Evolutionary conservation across 1,139 yeast genomes (phyloP).

Genomic region (Blastobotrys proliferans): DNA sequence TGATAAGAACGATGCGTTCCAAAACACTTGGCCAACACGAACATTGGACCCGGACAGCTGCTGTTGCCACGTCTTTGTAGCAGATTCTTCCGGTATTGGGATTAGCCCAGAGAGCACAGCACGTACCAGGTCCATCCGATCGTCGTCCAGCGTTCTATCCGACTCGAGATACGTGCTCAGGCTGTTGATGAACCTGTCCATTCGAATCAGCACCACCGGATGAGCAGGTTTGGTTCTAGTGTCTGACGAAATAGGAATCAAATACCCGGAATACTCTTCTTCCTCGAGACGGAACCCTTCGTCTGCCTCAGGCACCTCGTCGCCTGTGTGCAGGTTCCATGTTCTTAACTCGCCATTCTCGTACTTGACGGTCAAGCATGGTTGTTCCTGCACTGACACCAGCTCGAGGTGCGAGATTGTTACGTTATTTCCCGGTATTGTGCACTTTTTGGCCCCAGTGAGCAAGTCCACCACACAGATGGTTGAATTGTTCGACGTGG

Average conservation of each 20-base stretch:
- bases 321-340: slow-evolving; percentile 21
- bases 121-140: slow-evolving; percentile 3
- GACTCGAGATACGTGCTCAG: slow-evolving; percentile 6
- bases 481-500: slow-evolving; percentile 21
- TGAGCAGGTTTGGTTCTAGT: slow-evolving; percentile 6
- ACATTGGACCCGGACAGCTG: no score
- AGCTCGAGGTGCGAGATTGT: slow-evolving; percentile 15
- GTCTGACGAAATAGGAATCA: slow-evolving; percentile 7
- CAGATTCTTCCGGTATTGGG: slow-evolving; percentile 1
- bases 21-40: slow-evolving; percentile 9
- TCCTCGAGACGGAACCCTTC: not conserved
- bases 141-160: slow-evolving; percentile 6
- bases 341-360: slow-evolving; percentile 18
- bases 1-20: slow-evolving; percentile 7
- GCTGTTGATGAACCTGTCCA: slow-evolving; percentile 6
- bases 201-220: slow-evolving; percentile 7
- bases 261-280: not conserved
- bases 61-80: slow-evolving; percentile 10
- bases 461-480: slow-evolving; percentile 21
- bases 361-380: slow-evolving; percentile 14
- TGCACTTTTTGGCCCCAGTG: slow-evolving; percentile 12
- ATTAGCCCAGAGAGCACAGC: slow-evolving; percentile 5
- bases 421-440: slow-evolving; percentile 24
- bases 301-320: slow-evolving; percentile 12
- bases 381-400: not conserved